phyloP scores from a whole-genome alignment of 2,329 filamentous ascomycete genomes.

The Fusarium miscanthi region DNA sequence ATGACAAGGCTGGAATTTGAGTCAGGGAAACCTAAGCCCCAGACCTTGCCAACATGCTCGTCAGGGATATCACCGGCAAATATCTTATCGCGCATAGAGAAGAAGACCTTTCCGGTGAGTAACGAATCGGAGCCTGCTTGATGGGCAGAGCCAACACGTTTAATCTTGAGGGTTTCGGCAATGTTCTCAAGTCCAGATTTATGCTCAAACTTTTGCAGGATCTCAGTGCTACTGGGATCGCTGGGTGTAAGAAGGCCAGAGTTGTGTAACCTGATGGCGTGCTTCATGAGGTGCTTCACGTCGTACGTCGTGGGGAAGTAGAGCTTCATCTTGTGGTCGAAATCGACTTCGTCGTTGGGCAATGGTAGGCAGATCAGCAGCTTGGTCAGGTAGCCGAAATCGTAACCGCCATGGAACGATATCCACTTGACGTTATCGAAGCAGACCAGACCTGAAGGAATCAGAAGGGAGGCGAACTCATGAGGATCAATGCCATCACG shows the following conservation, averaged over 20 bases:
- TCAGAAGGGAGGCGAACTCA: constrained; percentile 89
- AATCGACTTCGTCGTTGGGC: constrained; percentile 89
- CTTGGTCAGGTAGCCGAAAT: constrained; percentile 97
- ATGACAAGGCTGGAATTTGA: constrained; percentile 62
- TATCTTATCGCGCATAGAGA: constrained; percentile 88
- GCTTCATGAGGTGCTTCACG: constrained; percentile 97
- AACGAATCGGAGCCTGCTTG: constrained; percentile 94
- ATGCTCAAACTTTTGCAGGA: constrained; percentile 85
- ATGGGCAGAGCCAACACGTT: constrained; percentile 87
- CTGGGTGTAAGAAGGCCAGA: constrained; percentile 71
- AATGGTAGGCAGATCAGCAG: constrained; percentile 85
- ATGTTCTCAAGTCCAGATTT: constrained; percentile 95
- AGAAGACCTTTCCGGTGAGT: constrained; percentile 94
- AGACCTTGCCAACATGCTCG: constrained; percentile 89
- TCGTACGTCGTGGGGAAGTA: constrained; percentile 96
- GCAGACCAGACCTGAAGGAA: constrained; percentile 90
- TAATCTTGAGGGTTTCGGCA: constrained; percentile 90
- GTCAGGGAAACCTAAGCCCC: constrained; percentile 85
- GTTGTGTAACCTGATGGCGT: constrained; percentile 78
- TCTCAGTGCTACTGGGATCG: constrained; percentile 74
- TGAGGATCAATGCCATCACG: constrained; percentile 90
- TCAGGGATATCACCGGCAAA: constrained; percentile 85
- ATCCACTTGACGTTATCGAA: constrained; percentile 94
- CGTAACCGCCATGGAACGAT: constrained; percentile 97
- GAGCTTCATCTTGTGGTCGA: constrained; percentile 86